A percentile compares a stretch with the other conserved stretches of the same genome.
These are phyloP conservation scores for Claviceps capensis DNA, from an alignment of 2,329 filamentous ascomycete genomes.

Conservation along the genomic window DNA sequence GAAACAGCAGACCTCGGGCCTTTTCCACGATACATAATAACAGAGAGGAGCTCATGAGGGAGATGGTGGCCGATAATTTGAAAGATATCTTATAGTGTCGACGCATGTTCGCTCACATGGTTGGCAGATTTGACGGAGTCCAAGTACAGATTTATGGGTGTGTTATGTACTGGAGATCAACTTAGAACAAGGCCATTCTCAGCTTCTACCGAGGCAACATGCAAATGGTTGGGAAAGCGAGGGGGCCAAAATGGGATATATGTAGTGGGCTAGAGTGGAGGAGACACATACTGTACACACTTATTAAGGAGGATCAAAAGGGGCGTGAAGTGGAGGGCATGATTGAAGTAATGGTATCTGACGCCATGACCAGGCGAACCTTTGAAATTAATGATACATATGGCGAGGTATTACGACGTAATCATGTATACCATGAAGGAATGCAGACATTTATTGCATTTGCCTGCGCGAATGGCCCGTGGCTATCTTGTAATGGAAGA, in stretches of 20 bases:
- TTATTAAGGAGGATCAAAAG: neutral
- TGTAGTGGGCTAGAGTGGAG: neutral
- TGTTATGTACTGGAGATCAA: neutral
- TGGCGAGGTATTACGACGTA: neutral
- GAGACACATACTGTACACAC: neutral
- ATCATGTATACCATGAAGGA: neutral
- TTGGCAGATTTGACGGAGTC: neutral
- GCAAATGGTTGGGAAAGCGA: neutral
- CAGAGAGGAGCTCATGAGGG: neutral
- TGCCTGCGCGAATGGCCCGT: neutral
- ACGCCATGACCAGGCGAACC: slow-evolving; percentile 8
- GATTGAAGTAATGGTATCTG: slow-evolving; percentile 3
- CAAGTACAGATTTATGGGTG: too few species aligned
- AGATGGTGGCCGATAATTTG: neutral
- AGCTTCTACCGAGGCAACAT: neutral
- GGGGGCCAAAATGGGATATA: neutral
- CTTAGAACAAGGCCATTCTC: neutral
- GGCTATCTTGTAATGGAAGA: slow-evolving; percentile 7
- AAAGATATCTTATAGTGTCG: neutral
- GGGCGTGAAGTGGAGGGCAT: neutral
- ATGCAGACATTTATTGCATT: neutral
- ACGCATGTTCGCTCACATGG: neutral
- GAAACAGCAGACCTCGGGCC: neutral
- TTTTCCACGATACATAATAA: neutral
- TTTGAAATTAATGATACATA: slow-evolving; percentile 20